phyloP scores from a whole-genome alignment of 768 basidiomycete species.

The Cubamyces sp. region DNA sequence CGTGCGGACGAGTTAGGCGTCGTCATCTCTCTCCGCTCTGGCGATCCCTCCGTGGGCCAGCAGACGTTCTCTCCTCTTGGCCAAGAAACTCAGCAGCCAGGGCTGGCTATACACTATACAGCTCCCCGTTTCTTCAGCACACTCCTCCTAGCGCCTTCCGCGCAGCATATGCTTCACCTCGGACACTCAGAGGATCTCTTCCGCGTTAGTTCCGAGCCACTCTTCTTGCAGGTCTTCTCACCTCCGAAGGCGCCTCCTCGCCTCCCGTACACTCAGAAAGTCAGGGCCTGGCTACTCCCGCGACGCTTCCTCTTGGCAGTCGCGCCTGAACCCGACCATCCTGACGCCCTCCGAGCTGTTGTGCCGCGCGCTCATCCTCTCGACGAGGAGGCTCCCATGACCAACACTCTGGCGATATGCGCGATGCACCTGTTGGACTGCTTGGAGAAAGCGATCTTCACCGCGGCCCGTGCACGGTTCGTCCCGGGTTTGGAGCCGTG shows the following conservation, averaged over 20 bases:
- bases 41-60: slow-evolving; percentile 34
- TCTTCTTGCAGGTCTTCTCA: slow-evolving; percentile 37
- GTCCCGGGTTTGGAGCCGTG: slow-evolving; percentile 60
- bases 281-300: slow-evolving; percentile 15
- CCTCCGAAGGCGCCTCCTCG: not conserved
- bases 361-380: slow-evolving; percentile 32
- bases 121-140: slow-evolving; percentile 53
- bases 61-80: slow-evolving; percentile 19
- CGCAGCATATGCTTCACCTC: slow-evolving; percentile 46
- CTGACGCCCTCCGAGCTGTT: not conserved
- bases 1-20: slow-evolving; percentile 42
- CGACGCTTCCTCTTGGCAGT: not conserved
- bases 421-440: slow-evolving; percentile 36
- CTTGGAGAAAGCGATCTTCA: slow-evolving; percentile 46
- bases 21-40: slow-evolving; percentile 44
- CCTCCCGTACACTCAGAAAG: not conserved
- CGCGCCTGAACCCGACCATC: not conserved
- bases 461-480: slow-evolving; percentile 45
- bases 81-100: not conserved
- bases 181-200: slow-evolving; percentile 33
- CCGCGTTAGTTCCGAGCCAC: slow-evolving; percentile 37
- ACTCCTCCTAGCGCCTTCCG: slow-evolving; percentile 48
- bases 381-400: slow-evolving; percentile 24
- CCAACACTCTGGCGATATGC: slow-evolving; percentile 30
- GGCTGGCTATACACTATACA: slow-evolving; percentile 47